Evolutionary conservation across 2,329 filamentous ascomycete species (phyloP).

Genomic region (Tolypocladium album): DNA sequence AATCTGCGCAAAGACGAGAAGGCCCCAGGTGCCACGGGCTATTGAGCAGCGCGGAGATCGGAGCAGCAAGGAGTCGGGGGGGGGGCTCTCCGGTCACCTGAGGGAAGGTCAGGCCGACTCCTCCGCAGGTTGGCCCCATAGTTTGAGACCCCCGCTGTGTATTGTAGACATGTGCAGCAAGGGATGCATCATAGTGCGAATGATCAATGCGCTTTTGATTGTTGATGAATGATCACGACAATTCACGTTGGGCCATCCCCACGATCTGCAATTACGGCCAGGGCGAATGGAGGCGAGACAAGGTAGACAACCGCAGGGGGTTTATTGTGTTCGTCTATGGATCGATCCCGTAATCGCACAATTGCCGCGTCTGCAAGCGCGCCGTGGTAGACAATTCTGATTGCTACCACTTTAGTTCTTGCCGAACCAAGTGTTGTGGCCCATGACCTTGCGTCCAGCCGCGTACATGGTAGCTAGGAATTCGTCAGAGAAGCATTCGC

Average conservation of each 20-base stretch:
- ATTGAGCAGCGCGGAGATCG: conserved; percentile 26
- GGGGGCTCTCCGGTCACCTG: neutral
- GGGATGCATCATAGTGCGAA: neutral
- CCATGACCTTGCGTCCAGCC: conserved; percentile 60
- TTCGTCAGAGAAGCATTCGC: conserved; percentile 10
- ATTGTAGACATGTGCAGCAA: neutral
- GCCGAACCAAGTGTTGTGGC: conserved; percentile 71
- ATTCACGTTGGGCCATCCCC: neutral
- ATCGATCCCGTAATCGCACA: neutral
- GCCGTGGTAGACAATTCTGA: neutral
- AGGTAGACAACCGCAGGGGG: neutral
- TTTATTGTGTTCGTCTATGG: neutral
- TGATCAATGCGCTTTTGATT: neutral
- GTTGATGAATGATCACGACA: neutral
- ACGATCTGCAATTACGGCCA: neutral
- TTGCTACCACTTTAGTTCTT: conserved; percentile 29
- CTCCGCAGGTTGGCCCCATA: neutral
- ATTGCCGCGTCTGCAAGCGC: neutral
- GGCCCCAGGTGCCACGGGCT: conserved; percentile 55
- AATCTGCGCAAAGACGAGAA: conserved; percentile 91
- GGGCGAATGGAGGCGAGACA: neutral
- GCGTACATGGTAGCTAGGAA: conserved; percentile 52
- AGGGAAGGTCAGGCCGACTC: neutral
- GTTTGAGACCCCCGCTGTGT: neutral
- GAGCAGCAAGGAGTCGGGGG: neutral